A percentile compares a stretch with the other conserved stretches of the same genome.
Conservation (phyloP, 2,329 filamentous ascomycete species). For the Didymella segeticola region DNA sequence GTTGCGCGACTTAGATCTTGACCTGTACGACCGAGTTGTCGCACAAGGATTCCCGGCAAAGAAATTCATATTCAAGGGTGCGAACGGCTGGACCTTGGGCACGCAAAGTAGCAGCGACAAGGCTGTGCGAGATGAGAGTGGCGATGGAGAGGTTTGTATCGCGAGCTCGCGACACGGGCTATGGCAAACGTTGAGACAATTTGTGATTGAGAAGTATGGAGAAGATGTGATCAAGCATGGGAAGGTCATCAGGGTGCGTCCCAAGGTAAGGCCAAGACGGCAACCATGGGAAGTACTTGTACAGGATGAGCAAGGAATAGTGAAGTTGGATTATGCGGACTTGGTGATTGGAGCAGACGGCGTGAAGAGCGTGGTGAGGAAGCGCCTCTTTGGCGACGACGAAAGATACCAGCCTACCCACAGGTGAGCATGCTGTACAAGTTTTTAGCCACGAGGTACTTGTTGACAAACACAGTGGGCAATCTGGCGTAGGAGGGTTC, state of each 20-base stretch:
- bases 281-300: not conserved
- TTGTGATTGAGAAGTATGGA: slow-evolving; percentile 16
- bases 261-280: not conserved
- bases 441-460: not conserved
- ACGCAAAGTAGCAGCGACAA: slow-evolving; percentile 21
- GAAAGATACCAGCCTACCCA: slow-evolving; percentile 23
- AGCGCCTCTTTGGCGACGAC: slow-evolving; percentile 25
- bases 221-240: slow-evolving; percentile 19
- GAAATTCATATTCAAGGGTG: slow-evolving; percentile 28
- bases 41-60: slow-evolving; percentile 29
- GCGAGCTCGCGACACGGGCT: slow-evolving; percentile 32
- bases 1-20: slow-evolving; percentile 24
- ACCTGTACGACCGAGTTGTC: slow-evolving; percentile 25
- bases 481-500: slow-evolving; percentile 18
- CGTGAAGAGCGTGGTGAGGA: slow-evolving; percentile 32
- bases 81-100: slow-evolving; percentile 28
- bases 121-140: slow-evolving; percentile 4
- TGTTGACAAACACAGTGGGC: slow-evolving; percentile 41
- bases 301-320: not conserved
- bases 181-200: slow-evolving; percentile 28
- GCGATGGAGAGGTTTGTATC: slow-evolving; percentile 23
- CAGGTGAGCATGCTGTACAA: slow-evolving; percentile 18
- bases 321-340: slow-evolving; percentile 29
- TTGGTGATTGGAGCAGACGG: slow-evolving; percentile 42
- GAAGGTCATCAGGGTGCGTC: slow-evolving; percentile 11